Evolutionary conservation across 352 stramenopile species (phyloP), one percentile per base, ranked within the genome.

Genomic region (Pythium aquatile): DNA sequence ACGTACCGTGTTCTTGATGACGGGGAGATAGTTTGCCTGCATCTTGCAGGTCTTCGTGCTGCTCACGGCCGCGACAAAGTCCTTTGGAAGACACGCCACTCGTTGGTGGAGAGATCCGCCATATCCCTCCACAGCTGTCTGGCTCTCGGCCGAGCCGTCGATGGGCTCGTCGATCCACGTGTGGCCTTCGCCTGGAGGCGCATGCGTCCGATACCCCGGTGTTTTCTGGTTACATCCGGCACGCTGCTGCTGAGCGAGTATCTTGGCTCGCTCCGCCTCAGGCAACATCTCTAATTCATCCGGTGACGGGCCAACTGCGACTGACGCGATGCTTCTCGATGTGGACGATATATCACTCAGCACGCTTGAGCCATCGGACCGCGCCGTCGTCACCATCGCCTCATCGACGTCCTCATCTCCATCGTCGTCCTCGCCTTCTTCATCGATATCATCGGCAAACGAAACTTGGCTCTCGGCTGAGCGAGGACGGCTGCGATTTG

Each of bases 1-100:
- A 55, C 71, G 29, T 60, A 87, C 79, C 70, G 81, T 87, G 62
- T 93, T 91, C 61, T 83, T 89, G 62, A 88, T 74, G 42, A 85
- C 51, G 0, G 84, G 84, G 5, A 93, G 60, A 46, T 93, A 93
- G 60, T 91, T 93, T 11, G 84, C 80, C 42, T 91, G 77, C 77
- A 91, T 89, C 55, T 79, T 77, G 66, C 82, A 88, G 14, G 84
- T 91, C 59, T 91, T 91, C 9, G 82, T 91, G 44, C 65, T 88
- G 49, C 55, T 87, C 11, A 91, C 82, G 1, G 77, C 75, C 4
- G 70, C 70, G 13, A 91, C 73, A 61, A 93, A 93, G 42, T 87
- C 74, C 46, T 79, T 87, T 0, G 85, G 81, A 35, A 93, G 74
- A 44, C 72, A 81, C 3, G 82, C 82, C 1, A 91, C 82, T 26